Base-by-base conservation (phyloP, 768 basidiomycete species). In the Wakefieldia striispora region DNA sequence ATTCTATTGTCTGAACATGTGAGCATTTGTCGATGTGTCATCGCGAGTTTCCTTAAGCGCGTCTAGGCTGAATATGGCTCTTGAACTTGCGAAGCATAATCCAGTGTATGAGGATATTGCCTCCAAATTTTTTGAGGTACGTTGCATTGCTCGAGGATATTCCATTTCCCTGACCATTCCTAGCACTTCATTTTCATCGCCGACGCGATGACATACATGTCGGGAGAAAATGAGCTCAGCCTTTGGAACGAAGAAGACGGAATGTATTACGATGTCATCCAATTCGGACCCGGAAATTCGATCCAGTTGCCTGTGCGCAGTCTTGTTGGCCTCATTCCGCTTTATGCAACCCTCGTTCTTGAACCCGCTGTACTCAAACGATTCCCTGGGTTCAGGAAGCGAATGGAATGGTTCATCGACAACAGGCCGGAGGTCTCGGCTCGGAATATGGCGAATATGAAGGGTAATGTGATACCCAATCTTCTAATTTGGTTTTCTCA, bases 81-180 rank as follows among this genome's bases (percentile, higher is more conserved):
- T 99, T 39, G 97, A 99, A 67, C 74, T 99, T 35, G 97, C 97
- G 39, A 97, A 98, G 73, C 94, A 97, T 68, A 98, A 99, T 65
- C 75, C 88, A 2, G 92, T 95, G 3, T 99, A 99, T 62, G 97
- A 99, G 69, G 97, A 99, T 66, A 99, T 99, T 53, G 97, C 97
- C 20, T 97, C 94, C 42, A 99, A 99, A 69, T 97, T 97, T 68
- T 93, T 97, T 49, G 89, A 93, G 77, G 88, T 83, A 40, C 23
- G 68, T 54, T 20, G 5, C 31, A 20, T 42, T 36, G 19, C 40
- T 23, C 9, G 16, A 48, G 8, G n/a, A 35, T 43, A 49, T 49
- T 29, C 50, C 14, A 17, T 55, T 11, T 53, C 20, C 9, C 36
- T 54, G 49, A 64, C 54, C 62, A 40, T 9, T 55, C 53, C 31